Conservation (phyloP, 2,329 filamentous ascomycete species). For the Monilinia fructigena region DNA sequence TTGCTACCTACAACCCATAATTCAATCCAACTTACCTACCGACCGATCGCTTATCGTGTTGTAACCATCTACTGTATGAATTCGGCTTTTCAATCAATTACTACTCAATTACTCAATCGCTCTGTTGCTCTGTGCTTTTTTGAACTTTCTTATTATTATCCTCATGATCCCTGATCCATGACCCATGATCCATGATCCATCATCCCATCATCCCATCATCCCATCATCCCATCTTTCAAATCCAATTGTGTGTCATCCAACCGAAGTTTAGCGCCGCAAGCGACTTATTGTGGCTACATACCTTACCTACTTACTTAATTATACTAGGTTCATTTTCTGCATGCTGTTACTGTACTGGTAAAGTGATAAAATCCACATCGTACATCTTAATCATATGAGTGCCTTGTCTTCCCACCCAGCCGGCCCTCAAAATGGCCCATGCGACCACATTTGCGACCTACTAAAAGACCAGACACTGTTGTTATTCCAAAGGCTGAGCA, state of each 20-base stretch:
- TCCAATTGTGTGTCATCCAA: not conserved
- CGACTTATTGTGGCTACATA: slow-evolving; percentile 10
- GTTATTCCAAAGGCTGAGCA: slow-evolving; percentile 33
- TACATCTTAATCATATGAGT: slow-evolving; percentile 22
- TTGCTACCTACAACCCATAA: not conserved
- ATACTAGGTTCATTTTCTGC: slow-evolving; percentile 7
- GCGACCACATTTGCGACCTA: slow-evolving; percentile 28
- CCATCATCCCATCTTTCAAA: not conserved
- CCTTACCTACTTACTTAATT: not conserved
- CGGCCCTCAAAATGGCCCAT: slow-evolving; percentile 30
- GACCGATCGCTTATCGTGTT: slow-evolving; percentile 9
- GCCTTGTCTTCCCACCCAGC: slow-evolving; percentile 28
- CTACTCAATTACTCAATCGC: too few species aligned
- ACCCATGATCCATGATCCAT: not conserved
- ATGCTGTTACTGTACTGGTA: slow-evolving; percentile 4
- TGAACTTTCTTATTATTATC: too few species aligned
- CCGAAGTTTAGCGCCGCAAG: slow-evolving; percentile 20
- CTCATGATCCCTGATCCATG: not conserved
- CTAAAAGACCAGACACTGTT: slow-evolving; percentile 28
- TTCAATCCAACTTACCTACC: too few species aligned
- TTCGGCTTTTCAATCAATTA: too few species aligned
- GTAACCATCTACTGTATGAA: too few species aligned
- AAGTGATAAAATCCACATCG: not conserved
- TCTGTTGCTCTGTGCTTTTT: too few species aligned
- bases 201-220: not conserved